Base-by-base conservation (phyloP, 2,329 filamentous ascomycete species). In the Exophiala viscosa region DNA sequence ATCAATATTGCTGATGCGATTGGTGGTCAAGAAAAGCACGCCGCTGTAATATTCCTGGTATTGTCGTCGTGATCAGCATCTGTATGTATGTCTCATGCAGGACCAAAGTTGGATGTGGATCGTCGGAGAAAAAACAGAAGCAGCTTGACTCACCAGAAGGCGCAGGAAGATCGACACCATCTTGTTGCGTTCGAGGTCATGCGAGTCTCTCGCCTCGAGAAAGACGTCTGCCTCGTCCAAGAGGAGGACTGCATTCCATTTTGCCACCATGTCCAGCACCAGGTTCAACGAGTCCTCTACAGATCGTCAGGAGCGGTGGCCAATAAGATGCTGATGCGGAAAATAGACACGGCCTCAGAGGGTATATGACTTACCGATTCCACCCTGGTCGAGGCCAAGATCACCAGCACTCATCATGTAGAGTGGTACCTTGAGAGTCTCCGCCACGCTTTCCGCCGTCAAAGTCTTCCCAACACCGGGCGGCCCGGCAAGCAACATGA, bases 391-490 rank as follows among this genome's bases (percentile, higher is more conserved):
- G 9, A 71, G 68, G 13, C 77, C 77, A 0, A 81, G 68, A 49
- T 81, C 77, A 8, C 75, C 76, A 2, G 73, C 70, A 23, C 69
- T 73, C 68, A 80, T 73, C 46, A 71, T 67, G 60, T 75, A 79
- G 0, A 81, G 66, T 1, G 78, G 78, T 1, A 74, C 73, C 31
- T 71, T 67, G 70, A 79, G 76, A 45, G 73, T 66, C 52, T 80
- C 77, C 1, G 78, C 76, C 17, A 78, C 70, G 50, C 69, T 71
- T 58, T 78, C 76, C 5, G 73, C 74, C 3, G 76, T 78, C 18
- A 77, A 61, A 0, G 78, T 81, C 65, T 81, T 81, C 11, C 78
- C 78, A 1, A 79, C 75, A 2, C 78, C 78, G 0, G 78, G 77
- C 0, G 74, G 74, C 1, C 77, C 78, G 40, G 68, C 71, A 2